phyloP scores from a whole-genome alignment of 1,284 basidiomycete genomes.

The Bjerkandera adusta region DNA sequence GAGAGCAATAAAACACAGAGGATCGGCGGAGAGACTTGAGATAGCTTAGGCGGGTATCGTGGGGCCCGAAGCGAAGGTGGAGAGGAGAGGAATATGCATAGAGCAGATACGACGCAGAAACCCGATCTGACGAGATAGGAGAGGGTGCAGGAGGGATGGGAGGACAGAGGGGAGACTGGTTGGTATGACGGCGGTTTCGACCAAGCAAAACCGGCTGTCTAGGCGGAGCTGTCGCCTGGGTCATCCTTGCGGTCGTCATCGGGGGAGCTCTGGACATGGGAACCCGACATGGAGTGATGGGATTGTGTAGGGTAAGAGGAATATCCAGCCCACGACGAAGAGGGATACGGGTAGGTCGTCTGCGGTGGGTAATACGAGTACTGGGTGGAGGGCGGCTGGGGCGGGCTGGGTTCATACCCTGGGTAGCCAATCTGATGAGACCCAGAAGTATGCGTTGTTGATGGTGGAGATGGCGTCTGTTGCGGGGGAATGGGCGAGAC shows the following conservation, averaged over 20 bases:
- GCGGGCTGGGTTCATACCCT: slow-evolving; percentile 1
- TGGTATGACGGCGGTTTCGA: too few relatives aligned
- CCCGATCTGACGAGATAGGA: too few relatives aligned
- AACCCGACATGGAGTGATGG: too few relatives aligned
- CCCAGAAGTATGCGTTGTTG: slow-evolving; percentile 8
- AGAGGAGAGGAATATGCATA: too few relatives aligned
- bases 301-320: neutral
- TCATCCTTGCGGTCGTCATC: slow-evolving; percentile 4
- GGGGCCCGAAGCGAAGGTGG: too few relatives aligned
- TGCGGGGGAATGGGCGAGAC: slow-evolving; percentile 23
- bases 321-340: slow-evolving; percentile 10
- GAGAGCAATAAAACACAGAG: too few relatives aligned
- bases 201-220: too few relatives aligned
- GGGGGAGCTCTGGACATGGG: neutral
- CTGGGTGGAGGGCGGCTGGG: neutral
- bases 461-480: slow-evolving; percentile 26
- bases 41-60: too few relatives aligned
- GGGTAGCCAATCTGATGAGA: slow-evolving; percentile 15
- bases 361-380: slow-evolving; percentile 7
- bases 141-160: too few relatives aligned
- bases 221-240: slow-evolving; percentile 5
- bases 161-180: too few relatives aligned
- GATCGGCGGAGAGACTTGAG: too few relatives aligned
- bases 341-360: slow-evolving; percentile 3
- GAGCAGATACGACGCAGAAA: too few relatives aligned